Evolutionary conservation across 2,329 filamentous ascomycete species (phyloP), one percentile per base, ranked within the genome.

Genomic region (Hymenoscyphus occultus): DNA sequence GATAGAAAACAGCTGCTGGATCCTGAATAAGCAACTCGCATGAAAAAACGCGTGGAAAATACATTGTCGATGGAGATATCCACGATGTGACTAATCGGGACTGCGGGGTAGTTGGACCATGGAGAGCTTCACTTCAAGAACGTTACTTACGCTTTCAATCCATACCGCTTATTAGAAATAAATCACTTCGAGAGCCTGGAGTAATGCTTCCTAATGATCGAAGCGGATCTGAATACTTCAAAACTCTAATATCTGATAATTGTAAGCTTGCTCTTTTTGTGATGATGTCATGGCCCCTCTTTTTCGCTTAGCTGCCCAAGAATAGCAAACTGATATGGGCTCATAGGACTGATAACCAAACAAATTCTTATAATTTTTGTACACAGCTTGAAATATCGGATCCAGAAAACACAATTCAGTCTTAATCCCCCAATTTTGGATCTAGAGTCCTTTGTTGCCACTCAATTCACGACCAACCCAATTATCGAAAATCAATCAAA

Each of bases 21-120:
- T 51, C 12, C 19, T 51, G 45, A 51, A 28, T 51, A 51, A 51
- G 45, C 45, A 51, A 51, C 19, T 22, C 22, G 45, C 45, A 22
- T 51, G 35, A 35, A 4, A 2, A 10, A 35, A 35, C 9, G 4
- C 0, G 35, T n/a, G 5, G 42, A 48, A 22, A n/a, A n/a, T n/a
- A n/a, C n/a, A n/a, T n/a, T 1, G 3, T 12, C 45, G 19, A 22
- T 22, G 45, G 45, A 31, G 12, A 28, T 39, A 45, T 42, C 28
- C 35, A 35, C 56, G 56, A 35, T 35, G 31, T 58, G 16, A 58
- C 56, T 58, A 58, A 58, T 58, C 56, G 56, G 56, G 39, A 31
- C 32, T 3, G 14, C 56, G 9, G 9, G 19, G 56, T 35, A 35
- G 28, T 31, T 19, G 7, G 6, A 9, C 5, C 16, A 7, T 58